A percentile compares a stretch with the other conserved stretches of the same genome.
These are phyloP conservation scores for Boletellus emodensis DNA, from an alignment of 768 basidiomycete genomes.

Conservation along the genomic window DNA sequence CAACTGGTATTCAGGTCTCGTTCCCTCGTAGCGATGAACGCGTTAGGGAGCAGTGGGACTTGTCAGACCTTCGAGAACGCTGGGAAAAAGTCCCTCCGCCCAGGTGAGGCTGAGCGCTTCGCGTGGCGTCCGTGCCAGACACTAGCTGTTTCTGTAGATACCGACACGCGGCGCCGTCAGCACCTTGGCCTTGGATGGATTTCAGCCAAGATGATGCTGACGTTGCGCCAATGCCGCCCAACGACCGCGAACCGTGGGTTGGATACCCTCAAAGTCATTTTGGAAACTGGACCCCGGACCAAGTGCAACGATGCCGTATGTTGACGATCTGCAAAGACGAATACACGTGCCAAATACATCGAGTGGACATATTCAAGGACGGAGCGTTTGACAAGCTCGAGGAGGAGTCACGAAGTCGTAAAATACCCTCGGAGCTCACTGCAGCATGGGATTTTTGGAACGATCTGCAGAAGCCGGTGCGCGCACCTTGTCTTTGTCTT, in stretches of 20 bases:
- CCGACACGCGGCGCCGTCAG: conserved; percentile 37
- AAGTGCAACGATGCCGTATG: conserved; percentile 37
- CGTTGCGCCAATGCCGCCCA: conserved; percentile 8
- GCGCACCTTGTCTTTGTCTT: neutral
- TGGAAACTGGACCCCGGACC: conserved; percentile 51
- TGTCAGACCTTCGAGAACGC: conserved; percentile 7
- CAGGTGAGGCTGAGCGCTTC: conserved; percentile 12
- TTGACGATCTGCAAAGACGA: conserved; percentile 15
- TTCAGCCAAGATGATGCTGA: conserved; percentile 23
- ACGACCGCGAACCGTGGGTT: conserved; percentile 22
- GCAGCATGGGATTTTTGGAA: conserved; percentile 25
- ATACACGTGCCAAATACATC: conserved; percentile 18
- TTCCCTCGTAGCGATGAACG: neutral
- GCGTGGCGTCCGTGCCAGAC: too few species aligned
- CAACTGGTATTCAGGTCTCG: conserved; percentile 2
- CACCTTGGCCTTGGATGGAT: conserved; percentile 43
- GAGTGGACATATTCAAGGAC: conserved; percentile 14
- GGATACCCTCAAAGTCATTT: conserved; percentile 50
- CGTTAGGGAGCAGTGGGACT: conserved; percentile 4
- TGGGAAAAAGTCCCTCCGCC: conserved; percentile 22
- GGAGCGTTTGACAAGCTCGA: conserved; percentile 17
- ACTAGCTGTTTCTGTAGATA: conserved; percentile 27
- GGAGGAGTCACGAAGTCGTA: neutral
- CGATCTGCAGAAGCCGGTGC: conserved; percentile 24
- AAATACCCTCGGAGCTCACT: conserved; percentile 14